These are phyloP conservation scores for Chaetomiaceae sp. DNA, from an alignment of 2,329 filamentous ascomycete species.

Conservation along the genomic window DNA sequence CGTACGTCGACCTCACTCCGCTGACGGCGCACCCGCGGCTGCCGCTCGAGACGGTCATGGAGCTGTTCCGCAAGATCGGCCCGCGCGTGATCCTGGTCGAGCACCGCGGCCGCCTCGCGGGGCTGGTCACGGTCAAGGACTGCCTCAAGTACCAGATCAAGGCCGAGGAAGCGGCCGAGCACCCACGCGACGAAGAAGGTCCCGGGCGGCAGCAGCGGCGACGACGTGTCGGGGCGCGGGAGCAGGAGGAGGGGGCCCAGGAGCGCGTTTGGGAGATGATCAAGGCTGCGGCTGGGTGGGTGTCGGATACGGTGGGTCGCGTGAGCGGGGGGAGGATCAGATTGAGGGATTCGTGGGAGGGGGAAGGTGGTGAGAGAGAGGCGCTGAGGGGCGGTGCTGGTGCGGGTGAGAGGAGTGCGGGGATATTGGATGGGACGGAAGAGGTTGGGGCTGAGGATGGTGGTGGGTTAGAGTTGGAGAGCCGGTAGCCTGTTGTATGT, in stretches of 20 bases:
- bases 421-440: slow-evolving; percentile 24
- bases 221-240: too few relatives aligned
- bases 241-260: slow-evolving; percentile 52
- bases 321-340: slow-evolving; percentile 52
- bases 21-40: slow-evolving; percentile 86
- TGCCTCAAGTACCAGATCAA: slow-evolving; percentile 97
- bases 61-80: slow-evolving; percentile 96
- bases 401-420: slow-evolving; percentile 4
- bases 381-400: slow-evolving; percentile 2
- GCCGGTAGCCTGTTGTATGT: slow-evolving; percentile 5
- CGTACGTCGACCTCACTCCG: slow-evolving; percentile 83
- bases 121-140: slow-evolving; percentile 92
- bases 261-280: slow-evolving; percentile 60
- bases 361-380: slow-evolving; percentile 11
- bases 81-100: slow-evolving; percentile 90
- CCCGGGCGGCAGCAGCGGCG: too few relatives aligned
- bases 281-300: slow-evolving; percentile 48
- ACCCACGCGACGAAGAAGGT: slow-evolving; percentile 58
- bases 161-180: slow-evolving; percentile 79
- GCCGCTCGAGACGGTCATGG: slow-evolving; percentile 94
- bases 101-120: slow-evolving; percentile 74
- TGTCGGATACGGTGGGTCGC: slow-evolving; percentile 48
- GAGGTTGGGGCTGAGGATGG: slow-evolving; percentile 16
- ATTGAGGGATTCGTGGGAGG: slow-evolving; percentile 33
- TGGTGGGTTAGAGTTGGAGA: slow-evolving; percentile 20